phyloP scores from a whole-genome alignment of 2,329 filamentous ascomycete species.

The Colletotrichum navitas region DNA sequence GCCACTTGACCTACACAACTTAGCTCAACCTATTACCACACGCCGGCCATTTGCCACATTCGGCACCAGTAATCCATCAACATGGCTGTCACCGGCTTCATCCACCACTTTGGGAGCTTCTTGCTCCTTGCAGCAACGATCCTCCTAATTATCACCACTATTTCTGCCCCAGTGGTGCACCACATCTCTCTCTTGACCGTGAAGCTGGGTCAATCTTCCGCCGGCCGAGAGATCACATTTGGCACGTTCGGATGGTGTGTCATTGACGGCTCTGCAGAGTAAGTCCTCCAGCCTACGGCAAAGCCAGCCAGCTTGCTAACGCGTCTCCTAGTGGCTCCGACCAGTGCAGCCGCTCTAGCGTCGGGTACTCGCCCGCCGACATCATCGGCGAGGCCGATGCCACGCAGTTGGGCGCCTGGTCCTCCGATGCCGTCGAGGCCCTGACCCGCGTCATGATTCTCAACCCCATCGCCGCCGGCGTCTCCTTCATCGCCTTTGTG shows the following conservation, averaged over 20 bases:
- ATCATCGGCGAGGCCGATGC: conserved; percentile 56
- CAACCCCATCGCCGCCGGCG: conserved; percentile 69
- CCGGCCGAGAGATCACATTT: conserved; percentile 59
- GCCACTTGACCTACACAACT: conserved; percentile 12
- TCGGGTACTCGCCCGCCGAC: conserved; percentile 69
- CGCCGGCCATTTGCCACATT: conserved; percentile 16
- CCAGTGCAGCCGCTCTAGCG: conserved; percentile 59
- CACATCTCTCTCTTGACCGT: conserved; percentile 67
- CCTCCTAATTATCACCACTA: conserved; percentile 69
- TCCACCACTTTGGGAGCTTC: conserved; percentile 70
- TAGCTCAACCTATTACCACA: conserved; percentile 9
- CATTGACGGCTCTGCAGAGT: conserved; percentile 45
- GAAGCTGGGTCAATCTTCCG: conserved; percentile 55
- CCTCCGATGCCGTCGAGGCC: conserved; percentile 58
- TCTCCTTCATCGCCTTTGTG: conserved; percentile 71
- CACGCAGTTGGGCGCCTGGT: conserved; percentile 57
- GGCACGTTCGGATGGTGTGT: conserved; percentile 73
- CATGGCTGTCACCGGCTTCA: conserved; percentile 63
- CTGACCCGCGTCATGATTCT: conserved; percentile 72
- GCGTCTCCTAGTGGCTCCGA: conserved; percentile 51
- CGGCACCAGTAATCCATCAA: conserved; percentile 44
- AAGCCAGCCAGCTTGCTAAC: neutral
- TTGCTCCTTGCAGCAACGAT: conserved; percentile 67
- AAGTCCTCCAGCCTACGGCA: conserved; percentile 23
- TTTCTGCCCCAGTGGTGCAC: conserved; percentile 70